Conservation (phyloP, 2,329 filamentous ascomycete genomes). For the Tolypocladium pustulatum region DNA sequence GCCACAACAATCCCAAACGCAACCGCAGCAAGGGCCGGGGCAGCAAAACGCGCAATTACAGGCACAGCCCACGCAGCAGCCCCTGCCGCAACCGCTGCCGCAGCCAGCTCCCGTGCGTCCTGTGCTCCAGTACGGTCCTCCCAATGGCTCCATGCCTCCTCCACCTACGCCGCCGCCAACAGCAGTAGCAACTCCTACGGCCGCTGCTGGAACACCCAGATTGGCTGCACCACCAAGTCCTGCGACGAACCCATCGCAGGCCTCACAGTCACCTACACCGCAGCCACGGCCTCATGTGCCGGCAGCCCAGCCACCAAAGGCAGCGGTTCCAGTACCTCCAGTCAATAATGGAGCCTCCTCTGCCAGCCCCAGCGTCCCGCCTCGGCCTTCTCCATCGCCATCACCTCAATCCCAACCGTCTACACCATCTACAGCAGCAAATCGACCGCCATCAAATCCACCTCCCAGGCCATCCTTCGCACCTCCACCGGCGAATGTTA, state of each 20-base stretch:
- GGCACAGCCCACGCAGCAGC: constrained; percentile 6
- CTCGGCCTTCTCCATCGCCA: constrained; percentile 2
- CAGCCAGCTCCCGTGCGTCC: constrained; percentile 30
- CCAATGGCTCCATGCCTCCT: constrained; percentile 50
- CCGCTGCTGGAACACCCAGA: constrained; percentile 9
- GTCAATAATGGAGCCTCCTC: constrained; percentile 2
- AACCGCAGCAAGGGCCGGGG: constrained; percentile 2
- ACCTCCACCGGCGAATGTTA: constrained; percentile 6
- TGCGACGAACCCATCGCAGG: constrained; percentile 6
- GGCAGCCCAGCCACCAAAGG: not conserved
- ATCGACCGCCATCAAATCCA: constrained; percentile 11
- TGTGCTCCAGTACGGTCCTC: constrained; percentile 55
- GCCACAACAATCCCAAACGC: constrained; percentile 5
- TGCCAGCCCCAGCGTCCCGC: constrained; percentile 1
- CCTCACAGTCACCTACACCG: constrained; percentile 1
- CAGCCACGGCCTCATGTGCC: constrained; percentile 6
- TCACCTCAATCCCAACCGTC: constrained; percentile 10
- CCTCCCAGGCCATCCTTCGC: constrained; percentile 9
- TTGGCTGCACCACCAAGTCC: constrained; percentile 6
- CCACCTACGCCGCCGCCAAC: constrained; percentile 26
- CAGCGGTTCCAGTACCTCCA: not conserved
- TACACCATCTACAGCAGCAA: constrained; percentile 9
- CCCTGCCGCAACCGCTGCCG: constrained; percentile 2
- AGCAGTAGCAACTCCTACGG: constrained; percentile 10
- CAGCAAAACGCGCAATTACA: constrained; percentile 5